A percentile compares a stretch with the other conserved stretches of the same genome.
Evolutionary conservation across 441 rosid species (phyloP).

Genomic region (Viola pubescens): DNA sequence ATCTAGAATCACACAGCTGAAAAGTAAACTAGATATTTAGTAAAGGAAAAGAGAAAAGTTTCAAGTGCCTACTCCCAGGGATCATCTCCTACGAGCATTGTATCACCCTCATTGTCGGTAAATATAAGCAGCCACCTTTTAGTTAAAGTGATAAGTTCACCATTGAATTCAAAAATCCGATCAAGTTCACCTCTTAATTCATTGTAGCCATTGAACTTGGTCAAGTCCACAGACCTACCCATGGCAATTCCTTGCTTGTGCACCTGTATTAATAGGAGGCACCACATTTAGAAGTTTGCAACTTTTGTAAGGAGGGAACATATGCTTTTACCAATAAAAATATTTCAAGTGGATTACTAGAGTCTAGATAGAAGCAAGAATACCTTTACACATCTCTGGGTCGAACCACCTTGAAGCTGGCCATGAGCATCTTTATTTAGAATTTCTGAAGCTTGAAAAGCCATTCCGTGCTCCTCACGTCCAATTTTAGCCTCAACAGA

Average conservation of each 20-base stretch:
- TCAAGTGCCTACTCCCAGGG: slow-evolving; percentile 86
- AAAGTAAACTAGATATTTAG: neutral
- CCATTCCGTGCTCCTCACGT: neutral
- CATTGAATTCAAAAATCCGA: slow-evolving; percentile 72
- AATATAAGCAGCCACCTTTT: slow-evolving; percentile 86
- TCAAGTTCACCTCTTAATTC: slow-evolving; percentile 70
- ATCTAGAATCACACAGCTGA: neutral
- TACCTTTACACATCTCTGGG: slow-evolving; percentile 3
- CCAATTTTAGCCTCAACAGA: too few species aligned
- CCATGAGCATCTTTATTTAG: slow-evolving; percentile 70
- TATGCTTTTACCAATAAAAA: too few species aligned
- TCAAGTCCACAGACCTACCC: slow-evolving; percentile 90
- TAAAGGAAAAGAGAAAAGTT: neutral
- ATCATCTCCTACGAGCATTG: slow-evolving; percentile 91
- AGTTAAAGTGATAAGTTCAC: slow-evolving; percentile 57
- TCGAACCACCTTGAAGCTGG: slow-evolving; percentile 64
- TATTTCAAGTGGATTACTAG: too few species aligned
- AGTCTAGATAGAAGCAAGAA: slow-evolving; percentile 3
- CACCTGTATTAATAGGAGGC: slow-evolving; percentile 43
- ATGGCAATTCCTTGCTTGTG: slow-evolving; percentile 94
- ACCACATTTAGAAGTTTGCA: slow-evolving; percentile 4
- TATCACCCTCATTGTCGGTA: slow-evolving; percentile 86
- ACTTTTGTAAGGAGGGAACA: too few species aligned
- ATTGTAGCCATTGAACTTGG: slow-evolving; percentile 49
- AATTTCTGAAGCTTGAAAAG: slow-evolving; percentile 1